Conservation (phyloP, 1,284 basidiomycete species). For the Pterula multifida region DNA sequence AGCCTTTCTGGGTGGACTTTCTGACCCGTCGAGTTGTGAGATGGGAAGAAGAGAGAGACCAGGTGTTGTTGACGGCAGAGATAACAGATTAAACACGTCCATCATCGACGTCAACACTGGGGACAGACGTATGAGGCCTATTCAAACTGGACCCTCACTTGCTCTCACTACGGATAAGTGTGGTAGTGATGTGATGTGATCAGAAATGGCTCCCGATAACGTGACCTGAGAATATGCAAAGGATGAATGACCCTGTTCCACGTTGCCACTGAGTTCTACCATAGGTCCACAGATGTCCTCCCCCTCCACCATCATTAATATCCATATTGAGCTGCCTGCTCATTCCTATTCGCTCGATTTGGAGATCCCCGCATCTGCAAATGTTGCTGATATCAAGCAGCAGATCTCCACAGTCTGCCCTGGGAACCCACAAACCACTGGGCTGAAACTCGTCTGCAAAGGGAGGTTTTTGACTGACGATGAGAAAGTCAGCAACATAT, state of each 20-base stretch:
- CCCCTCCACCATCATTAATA: constrained; percentile 32
- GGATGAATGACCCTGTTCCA: not conserved
- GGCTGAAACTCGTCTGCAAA: constrained; percentile 65
- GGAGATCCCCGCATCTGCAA: constrained; percentile 32
- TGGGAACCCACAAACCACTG: constrained; percentile 52
- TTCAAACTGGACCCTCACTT: not conserved
- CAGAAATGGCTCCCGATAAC: not conserved
- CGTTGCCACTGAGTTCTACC: not conserved
- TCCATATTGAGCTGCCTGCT: constrained; percentile 65
- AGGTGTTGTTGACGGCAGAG: constrained; percentile 39
- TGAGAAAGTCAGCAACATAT: constrained; percentile 53
- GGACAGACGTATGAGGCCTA: not conserved
- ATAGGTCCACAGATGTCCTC: constrained; percentile 5
- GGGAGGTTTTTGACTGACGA: constrained; percentile 54
- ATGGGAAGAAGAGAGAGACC: constrained; percentile 34
- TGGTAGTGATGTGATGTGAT: too few species aligned
- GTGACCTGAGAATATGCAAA: not conserved
- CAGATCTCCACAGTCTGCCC: constrained; percentile 48
- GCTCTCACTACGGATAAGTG: too few species aligned
- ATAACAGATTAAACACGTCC: constrained; percentile 29
- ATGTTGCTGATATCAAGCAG: constrained; percentile 53
- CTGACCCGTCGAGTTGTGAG: constrained; percentile 29
- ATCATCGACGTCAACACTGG: constrained; percentile 10
- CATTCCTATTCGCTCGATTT: constrained; percentile 55
- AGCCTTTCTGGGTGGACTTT: constrained; percentile 53